phyloP scores from a whole-genome alignment of 2,329 filamentous ascomycete species.

The Biscogniauxia mediterranea region DNA sequence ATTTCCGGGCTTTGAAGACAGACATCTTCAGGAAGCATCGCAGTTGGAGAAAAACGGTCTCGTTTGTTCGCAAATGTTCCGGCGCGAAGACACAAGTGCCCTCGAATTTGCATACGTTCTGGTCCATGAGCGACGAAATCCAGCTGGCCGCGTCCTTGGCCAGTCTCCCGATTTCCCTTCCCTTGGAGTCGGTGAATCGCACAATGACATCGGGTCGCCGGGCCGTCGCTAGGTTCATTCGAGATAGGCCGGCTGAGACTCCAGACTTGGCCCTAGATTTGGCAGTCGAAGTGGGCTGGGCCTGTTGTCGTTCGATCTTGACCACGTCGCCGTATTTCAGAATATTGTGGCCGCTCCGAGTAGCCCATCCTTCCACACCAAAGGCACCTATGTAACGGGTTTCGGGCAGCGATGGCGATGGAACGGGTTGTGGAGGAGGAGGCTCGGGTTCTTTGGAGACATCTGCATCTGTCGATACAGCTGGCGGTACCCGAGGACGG shows the following conservation, averaged over 20 bases:
- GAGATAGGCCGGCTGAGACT: constrained; percentile 31
- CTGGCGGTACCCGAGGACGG: constrained; percentile 8
- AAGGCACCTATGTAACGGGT: constrained; percentile 84
- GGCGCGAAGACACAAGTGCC: constrained; percentile 87
- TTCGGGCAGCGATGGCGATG: constrained; percentile 33
- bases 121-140: constrained; percentile 90
- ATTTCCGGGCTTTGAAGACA: constrained; percentile 66
- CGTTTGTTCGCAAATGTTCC: constrained; percentile 80
- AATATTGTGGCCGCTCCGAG: constrained; percentile 72
- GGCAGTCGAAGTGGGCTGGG: constrained; percentile 53
- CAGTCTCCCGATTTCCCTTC: constrained; percentile 81
- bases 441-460: constrained; percentile 14
- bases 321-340: constrained; percentile 81
- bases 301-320: constrained; percentile 81
- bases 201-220: constrained; percentile 83
- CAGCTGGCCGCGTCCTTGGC: constrained; percentile 85
- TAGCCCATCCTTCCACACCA: constrained; percentile 89
- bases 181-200: constrained; percentile 77
- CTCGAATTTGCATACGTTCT: constrained; percentile 83
- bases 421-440: constrained; percentile 10
- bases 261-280: constrained; percentile 41
- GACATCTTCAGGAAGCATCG: constrained; percentile 71
- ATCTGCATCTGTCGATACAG: constrained; percentile 7
- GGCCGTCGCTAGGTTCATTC: constrained; percentile 50
- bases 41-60: constrained; percentile 90